phyloP scores from a whole-genome alignment of 352 stramenopile genomes.

The Globisporangium perplexum region DNA sequence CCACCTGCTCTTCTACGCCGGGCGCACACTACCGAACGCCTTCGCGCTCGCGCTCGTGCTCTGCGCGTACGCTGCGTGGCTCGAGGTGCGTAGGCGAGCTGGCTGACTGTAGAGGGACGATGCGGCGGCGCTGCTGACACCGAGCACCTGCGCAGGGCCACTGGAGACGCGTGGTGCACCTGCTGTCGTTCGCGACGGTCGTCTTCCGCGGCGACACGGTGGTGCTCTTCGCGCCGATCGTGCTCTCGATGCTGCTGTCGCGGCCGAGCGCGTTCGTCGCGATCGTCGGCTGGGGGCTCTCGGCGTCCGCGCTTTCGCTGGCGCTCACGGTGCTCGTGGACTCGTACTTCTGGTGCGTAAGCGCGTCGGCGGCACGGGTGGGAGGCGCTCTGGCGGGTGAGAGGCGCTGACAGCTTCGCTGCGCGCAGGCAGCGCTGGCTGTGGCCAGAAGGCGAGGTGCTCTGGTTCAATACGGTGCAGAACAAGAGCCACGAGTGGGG shows the following conservation, averaged over 20 bases:
- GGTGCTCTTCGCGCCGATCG: slow-evolving; percentile 92
- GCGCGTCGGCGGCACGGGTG: too few species aligned
- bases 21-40: slow-evolving; percentile 95
- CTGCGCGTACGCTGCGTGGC: slow-evolving; percentile 52
- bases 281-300: slow-evolving; percentile 80
- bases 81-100: slow-evolving; percentile 25
- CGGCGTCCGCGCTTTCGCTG: slow-evolving; percentile 65
- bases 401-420: neutral
- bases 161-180: slow-evolving; percentile 46
- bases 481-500: slow-evolving; percentile 98
- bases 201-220: slow-evolving; percentile 97
- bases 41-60: slow-evolving; percentile 91
- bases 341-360: slow-evolving; percentile 89
- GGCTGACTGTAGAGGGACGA: neutral
- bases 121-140: too few species aligned
- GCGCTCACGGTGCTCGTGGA: slow-evolving; percentile 88
- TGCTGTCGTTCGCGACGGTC: slow-evolving; percentile 91
- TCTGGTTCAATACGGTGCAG: slow-evolving; percentile 96
- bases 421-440: slow-evolving; percentile 66
- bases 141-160: slow-evolving; percentile 30
- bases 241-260: slow-evolving; percentile 88
- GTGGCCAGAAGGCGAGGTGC: slow-evolving; percentile 97
- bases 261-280: slow-evolving; percentile 58
- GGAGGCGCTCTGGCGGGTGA: neutral
- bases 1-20: slow-evolving; percentile 97